Base-by-base conservation (phyloP, 345 rosid species). In the Euphorbia lathyris region DNA sequence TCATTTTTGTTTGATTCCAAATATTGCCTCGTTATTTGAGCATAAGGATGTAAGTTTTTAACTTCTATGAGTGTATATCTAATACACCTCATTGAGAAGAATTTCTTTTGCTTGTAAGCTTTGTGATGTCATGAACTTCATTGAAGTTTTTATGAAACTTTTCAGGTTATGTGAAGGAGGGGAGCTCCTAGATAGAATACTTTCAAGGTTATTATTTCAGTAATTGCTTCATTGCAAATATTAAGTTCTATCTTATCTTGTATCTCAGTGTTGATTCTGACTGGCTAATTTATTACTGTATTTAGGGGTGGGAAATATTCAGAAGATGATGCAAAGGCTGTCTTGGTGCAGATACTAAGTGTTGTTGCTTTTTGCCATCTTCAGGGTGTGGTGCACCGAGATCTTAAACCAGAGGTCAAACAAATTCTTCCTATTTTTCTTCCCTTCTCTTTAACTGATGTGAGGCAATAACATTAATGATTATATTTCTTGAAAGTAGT, bases 371-470 rank as follows among this genome's bases (percentile, higher is more conserved):
- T 88, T 76, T 95, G 92, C 81, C 99, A 95, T 84, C 90, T 95
- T 56, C 99, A 90, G 69, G 99, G 98, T 30, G 97, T 95, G 74
- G 97, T 90, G 79, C 99, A 95, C 75, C 83, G 98, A 75, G 99
- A 92, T 75, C 90, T 95, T 72, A 95, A 95, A 82, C 98, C 96
- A 71, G 99, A 95, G 98, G 99, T 90, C 75, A 78, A 69, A 56
- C 62, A 20, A 50, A 29, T 30, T 23, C 45, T 8, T 40, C 26
- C 59, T 45, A 6, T 55, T 19, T 23, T 62, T 42, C 11, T 42
- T 62, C n/a, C 26, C 65, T 65, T 76, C 14, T 59, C 45, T 74
- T 23, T 60, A 45, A 12, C 67, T 26, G 2, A 59, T 27, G 48
- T 69, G 16, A 25, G 67, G 63, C 48, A 65, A 65, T 56, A 66